Evolutionary conservation across 441 rosid species (phyloP).

Genomic region (Euphorbia celastroides): DNA sequence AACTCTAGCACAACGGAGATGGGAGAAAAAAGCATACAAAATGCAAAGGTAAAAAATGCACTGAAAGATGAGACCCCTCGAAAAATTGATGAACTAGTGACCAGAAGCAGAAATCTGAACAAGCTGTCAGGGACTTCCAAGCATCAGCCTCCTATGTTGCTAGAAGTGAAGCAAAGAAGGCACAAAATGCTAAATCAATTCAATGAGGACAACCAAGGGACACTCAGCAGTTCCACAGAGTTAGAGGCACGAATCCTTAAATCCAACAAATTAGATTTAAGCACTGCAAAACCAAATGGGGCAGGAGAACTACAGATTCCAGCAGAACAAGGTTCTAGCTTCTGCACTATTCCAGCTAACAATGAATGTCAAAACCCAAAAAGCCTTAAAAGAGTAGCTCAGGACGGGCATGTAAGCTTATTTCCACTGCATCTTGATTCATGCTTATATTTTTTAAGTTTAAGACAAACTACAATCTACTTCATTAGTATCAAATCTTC

Average conservation of each 20-base stretch:
- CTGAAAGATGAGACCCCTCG: constrained; percentile 29
- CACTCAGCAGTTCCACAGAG: constrained; percentile 25
- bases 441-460: not conserved
- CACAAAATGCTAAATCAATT: constrained; percentile 21
- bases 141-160: constrained; percentile 28
- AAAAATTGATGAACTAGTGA: constrained; percentile 35
- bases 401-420: constrained; percentile 44
- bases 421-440: constrained; percentile 2
- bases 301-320: constrained; percentile 21
- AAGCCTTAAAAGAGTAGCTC: constrained; percentile 28
- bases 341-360: constrained; percentile 9
- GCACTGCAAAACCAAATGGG: constrained; percentile 14
- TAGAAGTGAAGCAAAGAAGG: constrained; percentile 35
- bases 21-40: constrained; percentile 32
- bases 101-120: constrained; percentile 30
- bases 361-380: constrained; percentile 22
- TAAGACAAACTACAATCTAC: constrained; percentile 4
- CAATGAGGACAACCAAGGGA: constrained; percentile 27
- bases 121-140: constrained; percentile 29
- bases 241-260: constrained; percentile 28
- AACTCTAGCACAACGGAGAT: constrained; percentile 6
- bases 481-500: not conserved
- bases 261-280: constrained; percentile 24
- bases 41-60: constrained; percentile 25
- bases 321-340: constrained; percentile 21